Evolutionary conservation across 2,329 filamentous ascomycete species (phyloP), one percentile per base, ranked within the genome.

Genomic region (Hirsutella rhossiliensis): DNA sequence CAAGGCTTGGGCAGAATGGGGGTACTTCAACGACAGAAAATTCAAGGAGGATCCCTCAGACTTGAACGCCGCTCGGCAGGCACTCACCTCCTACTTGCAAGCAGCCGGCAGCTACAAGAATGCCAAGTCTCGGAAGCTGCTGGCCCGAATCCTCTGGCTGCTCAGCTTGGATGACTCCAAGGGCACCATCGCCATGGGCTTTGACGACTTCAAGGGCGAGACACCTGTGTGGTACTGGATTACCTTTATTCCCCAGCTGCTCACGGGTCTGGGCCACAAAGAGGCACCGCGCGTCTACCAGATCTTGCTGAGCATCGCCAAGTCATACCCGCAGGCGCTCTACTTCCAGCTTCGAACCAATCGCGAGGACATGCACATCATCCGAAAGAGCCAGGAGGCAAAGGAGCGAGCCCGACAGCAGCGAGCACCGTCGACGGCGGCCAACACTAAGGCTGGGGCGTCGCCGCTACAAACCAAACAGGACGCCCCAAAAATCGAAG

Each of bases 161-260:
- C 75, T 98, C 38, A 97, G 90, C 62, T 71, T 98, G 52, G 92
- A 98, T 57, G 88, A 96, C 56, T 73, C 85, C 0, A 87, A 87
- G 58, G 87, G 87, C 12, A 82, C 77, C 32, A 82, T 98, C 47
- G 84, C 87, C 1, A 73, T 80, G 54, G 87, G 90, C 12, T 98
- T 96, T 52, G 87, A 95, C 51, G 87, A 90, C 53, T 98, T 92
- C 68, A 96, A 97, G 69, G 92, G 92, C 42, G 94, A 98, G 54
- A 94, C 88, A 2, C 88, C 89, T 1, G 87, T 94, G 12, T 99
- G 92, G 92, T 98, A 97, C 66, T 99, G 92, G 92, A 96, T 97
- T 53, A 97, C 90, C 0, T 98, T 94, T 61, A 97, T 99, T 50
- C 92, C 92, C 17, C 92, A 99, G 63, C 75, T 99, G 37, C 77